phyloP scores from a whole-genome alignment of 139 green algal genomes.

The Picochlorum sp. region DNA sequence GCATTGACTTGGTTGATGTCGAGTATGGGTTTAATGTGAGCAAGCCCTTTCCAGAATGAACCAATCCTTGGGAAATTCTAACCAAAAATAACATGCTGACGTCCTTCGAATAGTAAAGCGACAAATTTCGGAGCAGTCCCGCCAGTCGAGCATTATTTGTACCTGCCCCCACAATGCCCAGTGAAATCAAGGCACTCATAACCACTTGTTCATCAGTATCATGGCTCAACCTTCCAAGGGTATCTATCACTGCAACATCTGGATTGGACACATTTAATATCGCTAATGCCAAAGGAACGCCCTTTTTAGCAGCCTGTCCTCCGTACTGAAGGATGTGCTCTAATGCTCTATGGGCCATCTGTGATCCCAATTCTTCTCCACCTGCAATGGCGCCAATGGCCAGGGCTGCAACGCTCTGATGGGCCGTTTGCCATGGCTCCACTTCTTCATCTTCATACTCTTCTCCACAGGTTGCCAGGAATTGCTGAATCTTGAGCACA shows the following conservation, averaged over 20 bases:
- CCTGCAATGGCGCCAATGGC: constrained; percentile 88
- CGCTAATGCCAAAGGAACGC: constrained; percentile 82
- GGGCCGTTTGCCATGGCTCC: constrained; percentile 41
- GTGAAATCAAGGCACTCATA: constrained; percentile 71
- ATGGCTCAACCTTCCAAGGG: constrained; percentile 84
- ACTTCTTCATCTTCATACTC: constrained; percentile 64
- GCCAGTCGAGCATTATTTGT: constrained; percentile 94
- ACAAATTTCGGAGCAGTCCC: constrained; percentile 74
- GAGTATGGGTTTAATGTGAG: constrained; percentile 86
- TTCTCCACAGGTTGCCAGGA: constrained; percentile 81
- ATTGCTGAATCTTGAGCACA: constrained; percentile 90
- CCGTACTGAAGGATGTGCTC: constrained; percentile 95
- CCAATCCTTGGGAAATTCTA: constrained; percentile 39
- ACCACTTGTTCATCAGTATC: constrained; percentile 77
- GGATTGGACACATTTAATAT: constrained; percentile 83
- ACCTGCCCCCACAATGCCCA: constrained; percentile 88
- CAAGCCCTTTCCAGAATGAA: constrained; percentile 97
- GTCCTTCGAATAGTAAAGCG: constrained; percentile 97
- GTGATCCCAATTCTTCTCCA: constrained; percentile 83
- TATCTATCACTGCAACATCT: constrained; percentile 80
- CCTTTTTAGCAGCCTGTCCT: constrained; percentile 46
- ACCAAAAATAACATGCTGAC: constrained; percentile 81
- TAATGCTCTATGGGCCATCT: constrained; percentile 80
- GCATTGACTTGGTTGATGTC: constrained; percentile 79
- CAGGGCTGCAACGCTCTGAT: constrained; percentile 81